These are phyloP conservation scores for Halenospora varia DNA, from an alignment of 495 filamentous ascomycete genomes.

Conservation along the genomic window DNA sequence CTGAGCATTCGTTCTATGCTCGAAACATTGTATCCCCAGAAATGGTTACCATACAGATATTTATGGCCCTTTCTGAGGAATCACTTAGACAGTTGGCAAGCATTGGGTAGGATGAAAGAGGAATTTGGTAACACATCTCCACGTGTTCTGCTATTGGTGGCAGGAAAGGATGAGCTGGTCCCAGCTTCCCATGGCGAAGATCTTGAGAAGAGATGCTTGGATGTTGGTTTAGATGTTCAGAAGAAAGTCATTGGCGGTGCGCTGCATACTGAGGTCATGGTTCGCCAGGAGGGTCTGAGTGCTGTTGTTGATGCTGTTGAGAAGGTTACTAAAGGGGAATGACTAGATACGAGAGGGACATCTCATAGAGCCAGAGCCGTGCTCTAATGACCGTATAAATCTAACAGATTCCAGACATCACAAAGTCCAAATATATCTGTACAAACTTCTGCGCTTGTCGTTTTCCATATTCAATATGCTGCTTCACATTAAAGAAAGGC, in stretches of 20 bases:
- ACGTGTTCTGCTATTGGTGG: slow-evolving; percentile 17
- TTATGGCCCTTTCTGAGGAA: slow-evolving; percentile 18
- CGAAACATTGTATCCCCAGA: slow-evolving; percentile 70
- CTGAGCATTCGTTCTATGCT: slow-evolving; percentile 71
- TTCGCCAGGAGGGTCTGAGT: slow-evolving; percentile 6
- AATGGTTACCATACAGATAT: slow-evolving; percentile 75
- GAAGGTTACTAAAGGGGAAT: background rate
- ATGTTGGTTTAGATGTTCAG: slow-evolving; percentile 11
- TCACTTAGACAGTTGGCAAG: slow-evolving; percentile 19
- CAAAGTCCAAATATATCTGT: too few relatives aligned
- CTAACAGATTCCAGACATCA: too few relatives aligned
- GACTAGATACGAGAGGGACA: background rate
- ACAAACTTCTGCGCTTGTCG: too few relatives aligned
- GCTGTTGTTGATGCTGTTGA: slow-evolving; percentile 14
- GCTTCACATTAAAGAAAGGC: too few relatives aligned
- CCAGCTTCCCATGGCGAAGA: slow-evolving; percentile 13
- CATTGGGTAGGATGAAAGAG: slow-evolving; percentile 4
- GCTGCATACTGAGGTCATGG: slow-evolving; percentile 19
- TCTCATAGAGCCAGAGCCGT: background rate
- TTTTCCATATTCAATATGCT: too few relatives aligned
- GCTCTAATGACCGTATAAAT: too few relatives aligned
- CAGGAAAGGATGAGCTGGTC: slow-evolving; percentile 23
- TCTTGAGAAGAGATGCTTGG: slow-evolving; percentile 13
- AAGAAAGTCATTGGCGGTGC: slow-evolving; percentile 11
- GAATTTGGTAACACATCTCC: background rate